Evolutionary conservation across 2,329 filamentous ascomycete species (phyloP).

Genomic region (Xylaria sp.): DNA sequence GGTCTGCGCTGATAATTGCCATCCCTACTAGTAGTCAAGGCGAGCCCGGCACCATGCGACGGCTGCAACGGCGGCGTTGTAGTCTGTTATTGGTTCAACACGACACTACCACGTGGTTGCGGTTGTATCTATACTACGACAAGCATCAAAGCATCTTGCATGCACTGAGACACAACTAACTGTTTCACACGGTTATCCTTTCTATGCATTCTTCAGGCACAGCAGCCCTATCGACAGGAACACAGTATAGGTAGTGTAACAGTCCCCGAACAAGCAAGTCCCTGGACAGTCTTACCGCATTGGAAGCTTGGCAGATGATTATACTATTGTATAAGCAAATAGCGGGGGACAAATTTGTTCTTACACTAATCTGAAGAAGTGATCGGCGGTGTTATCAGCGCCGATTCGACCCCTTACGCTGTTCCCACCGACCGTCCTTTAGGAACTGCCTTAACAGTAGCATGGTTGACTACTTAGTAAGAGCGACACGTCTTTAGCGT

Average conservation of each 20-base stretch:
- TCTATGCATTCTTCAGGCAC: background rate
- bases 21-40: background rate
- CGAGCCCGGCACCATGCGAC: background rate
- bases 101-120: background rate
- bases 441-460: background rate
- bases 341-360: background rate
- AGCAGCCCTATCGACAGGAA: background rate
- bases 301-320: background rate
- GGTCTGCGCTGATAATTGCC: background rate
- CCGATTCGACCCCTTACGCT: background rate
- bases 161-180: background rate
- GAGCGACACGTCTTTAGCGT: background rate
- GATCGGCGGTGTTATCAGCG: background rate
- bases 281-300: background rate
- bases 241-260: background rate
- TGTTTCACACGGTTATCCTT: background rate
- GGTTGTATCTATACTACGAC: background rate
- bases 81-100: constrained; percentile 4
- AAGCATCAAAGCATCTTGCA: background rate
- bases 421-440: background rate
- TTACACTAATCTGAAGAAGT: background rate
- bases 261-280: background rate
- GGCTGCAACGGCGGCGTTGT: background rate
- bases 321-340: background rate
- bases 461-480: too few relatives aligned